These are phyloP conservation scores for Trichoderma lentiforme DNA, from an alignment of 2,329 filamentous ascomycete genomes.

Conservation along the genomic window DNA sequence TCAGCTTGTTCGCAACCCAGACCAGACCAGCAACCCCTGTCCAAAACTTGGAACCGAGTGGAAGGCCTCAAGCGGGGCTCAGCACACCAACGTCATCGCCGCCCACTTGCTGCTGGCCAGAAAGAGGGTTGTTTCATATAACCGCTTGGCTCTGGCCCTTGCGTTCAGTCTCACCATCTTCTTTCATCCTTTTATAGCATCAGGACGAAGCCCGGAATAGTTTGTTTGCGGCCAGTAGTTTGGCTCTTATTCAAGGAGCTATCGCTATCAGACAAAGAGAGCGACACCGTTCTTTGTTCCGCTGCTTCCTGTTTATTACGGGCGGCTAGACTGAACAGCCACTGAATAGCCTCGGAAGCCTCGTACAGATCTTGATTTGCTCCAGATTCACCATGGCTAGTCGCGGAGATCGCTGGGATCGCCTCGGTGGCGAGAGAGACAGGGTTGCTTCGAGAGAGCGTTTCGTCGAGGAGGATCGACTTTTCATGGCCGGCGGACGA, in stretches of 20 bases:
- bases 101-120: not conserved
- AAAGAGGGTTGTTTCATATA: constrained; percentile 9
- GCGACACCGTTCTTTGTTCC: not conserved
- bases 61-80: constrained; percentile 18
- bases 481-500: constrained; percentile 35
- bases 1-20: not conserved
- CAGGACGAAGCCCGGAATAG: not conserved
- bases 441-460: constrained; percentile 40
- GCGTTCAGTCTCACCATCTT: not conserved
- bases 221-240: not conserved
- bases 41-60: constrained; percentile 16
- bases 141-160: not conserved
- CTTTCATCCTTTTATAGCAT: not conserved
- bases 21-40: not conserved
- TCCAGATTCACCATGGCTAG: constrained; percentile 12
- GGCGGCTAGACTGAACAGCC: not conserved
- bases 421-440: constrained; percentile 40
- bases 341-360: not conserved
- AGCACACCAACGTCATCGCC: constrained; percentile 20
- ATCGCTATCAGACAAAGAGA: not conserved
- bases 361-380: not conserved
- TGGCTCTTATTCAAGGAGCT: not conserved
- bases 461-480: constrained; percentile 54
- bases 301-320: not conserved
- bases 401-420: constrained; percentile 48